Evolutionary conservation across 164 flowering plant species (phyloP).

Genomic region (Magnolia kwangsiensis): DNA sequence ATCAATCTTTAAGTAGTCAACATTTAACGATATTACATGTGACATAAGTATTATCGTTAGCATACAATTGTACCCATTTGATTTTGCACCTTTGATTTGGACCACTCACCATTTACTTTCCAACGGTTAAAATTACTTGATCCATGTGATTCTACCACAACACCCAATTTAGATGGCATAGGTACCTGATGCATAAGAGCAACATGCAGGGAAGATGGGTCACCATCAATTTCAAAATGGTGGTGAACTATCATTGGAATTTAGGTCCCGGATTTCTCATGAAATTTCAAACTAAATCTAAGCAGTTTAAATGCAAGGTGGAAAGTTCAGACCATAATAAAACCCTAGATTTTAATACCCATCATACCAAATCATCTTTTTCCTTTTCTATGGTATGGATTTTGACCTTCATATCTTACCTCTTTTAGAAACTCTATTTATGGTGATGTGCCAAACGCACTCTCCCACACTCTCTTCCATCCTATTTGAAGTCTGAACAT

Average conservation of each 20-base stretch:
- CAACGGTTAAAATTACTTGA: too few relatives aligned
- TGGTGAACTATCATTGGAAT: neutral
- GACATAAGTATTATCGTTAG: too few relatives aligned
- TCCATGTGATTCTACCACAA: too few relatives aligned
- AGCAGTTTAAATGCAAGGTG: slow-evolving; percentile 8
- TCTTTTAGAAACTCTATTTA: neutral
- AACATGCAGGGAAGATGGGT: neutral
- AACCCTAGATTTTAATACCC: neutral
- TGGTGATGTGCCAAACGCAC: neutral
- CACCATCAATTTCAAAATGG: neutral
- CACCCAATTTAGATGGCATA: too few relatives aligned
- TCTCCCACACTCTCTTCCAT: neutral
- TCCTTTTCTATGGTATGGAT: neutral
- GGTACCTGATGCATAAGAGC: too few relatives aligned
- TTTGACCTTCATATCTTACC: neutral
- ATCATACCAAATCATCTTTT: neutral
- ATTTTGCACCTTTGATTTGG: too few relatives aligned
- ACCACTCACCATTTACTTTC: too few relatives aligned
- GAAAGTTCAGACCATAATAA: neutral
- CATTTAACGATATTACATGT: too few relatives aligned
- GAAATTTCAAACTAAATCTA: slow-evolving; percentile 11
- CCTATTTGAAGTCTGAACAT: neutral
- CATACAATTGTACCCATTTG: too few relatives aligned
- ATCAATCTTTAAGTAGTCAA: too few relatives aligned
- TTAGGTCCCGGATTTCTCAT: neutral